A percentile compares a stretch with the other conserved stretches of the same genome.
Evolutionary conservation across 495 filamentous ascomycete species (phyloP).

Genomic region (Bathelium albidoporum): DNA sequence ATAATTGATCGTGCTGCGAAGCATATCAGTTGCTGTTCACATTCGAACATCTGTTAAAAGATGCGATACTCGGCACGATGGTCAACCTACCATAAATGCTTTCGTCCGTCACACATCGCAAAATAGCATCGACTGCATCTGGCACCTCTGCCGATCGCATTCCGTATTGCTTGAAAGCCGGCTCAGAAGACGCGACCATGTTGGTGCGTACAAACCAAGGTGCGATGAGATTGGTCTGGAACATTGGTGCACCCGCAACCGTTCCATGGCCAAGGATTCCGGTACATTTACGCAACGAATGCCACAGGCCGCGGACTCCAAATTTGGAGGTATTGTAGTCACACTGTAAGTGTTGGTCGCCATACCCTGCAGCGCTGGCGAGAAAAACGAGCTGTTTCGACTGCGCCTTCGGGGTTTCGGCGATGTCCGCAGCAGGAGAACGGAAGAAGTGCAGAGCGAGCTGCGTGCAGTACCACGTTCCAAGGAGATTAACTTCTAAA

Average conservation of each 20-base stretch:
- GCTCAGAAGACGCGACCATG: neutral
- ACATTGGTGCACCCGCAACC: neutral
- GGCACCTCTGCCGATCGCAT: neutral
- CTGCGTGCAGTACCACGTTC: neutral
- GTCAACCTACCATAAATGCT: neutral
- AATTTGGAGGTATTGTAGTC: neutral
- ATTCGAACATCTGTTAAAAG: no score
- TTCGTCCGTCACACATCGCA: neutral
- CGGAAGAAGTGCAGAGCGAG: neutral
- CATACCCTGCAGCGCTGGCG: neutral
- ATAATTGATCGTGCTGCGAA: neutral
- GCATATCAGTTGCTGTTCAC: no score
- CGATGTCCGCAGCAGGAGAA: neutral
- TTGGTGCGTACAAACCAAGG: neutral
- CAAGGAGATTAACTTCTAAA: neutral
- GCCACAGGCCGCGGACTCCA: neutral
- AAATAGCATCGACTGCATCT: neutral
- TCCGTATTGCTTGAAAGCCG: neutral
- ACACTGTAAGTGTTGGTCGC: neutral
- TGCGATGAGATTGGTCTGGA: neutral
- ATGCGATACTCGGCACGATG: neutral
- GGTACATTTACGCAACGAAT: neutral
- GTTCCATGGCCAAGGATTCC: neutral
- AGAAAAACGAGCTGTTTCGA: neutral
- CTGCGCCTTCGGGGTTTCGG: neutral